Evolutionary conservation across 2,329 filamentous ascomycete species (phyloP).

Genomic region (Colletotrichum filicis): DNA sequence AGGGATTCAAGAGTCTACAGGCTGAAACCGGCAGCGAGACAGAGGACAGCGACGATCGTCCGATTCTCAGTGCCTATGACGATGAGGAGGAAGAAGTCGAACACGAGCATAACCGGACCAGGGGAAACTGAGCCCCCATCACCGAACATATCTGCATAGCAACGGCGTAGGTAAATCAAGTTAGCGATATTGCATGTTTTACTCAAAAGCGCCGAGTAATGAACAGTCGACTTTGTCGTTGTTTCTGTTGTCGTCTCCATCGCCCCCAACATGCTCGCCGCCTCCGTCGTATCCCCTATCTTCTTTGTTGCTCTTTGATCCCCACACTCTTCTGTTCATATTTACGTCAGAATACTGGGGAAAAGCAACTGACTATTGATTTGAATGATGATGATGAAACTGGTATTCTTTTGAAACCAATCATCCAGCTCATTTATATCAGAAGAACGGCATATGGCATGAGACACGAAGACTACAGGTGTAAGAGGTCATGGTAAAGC

Average conservation of each 20-base stretch:
- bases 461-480: no score
- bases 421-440: no score
- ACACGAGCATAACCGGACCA: conserved; percentile 5
- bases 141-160: conserved; percentile 37
- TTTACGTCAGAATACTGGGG: not conserved
- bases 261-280: not conserved
- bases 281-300: not conserved
- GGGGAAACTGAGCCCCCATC: not conserved
- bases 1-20: conserved; percentile 53
- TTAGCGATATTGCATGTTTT: not conserved
- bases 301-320: not conserved
- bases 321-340: not conserved
- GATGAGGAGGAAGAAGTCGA: conserved; percentile 44
- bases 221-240: not conserved
- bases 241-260: not conserved
- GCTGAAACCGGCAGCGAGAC: conserved; percentile 36
- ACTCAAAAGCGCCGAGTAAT: not conserved
- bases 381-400: no score
- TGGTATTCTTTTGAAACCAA: no score
- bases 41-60: conserved; percentile 46
- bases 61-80: conserved; percentile 49
- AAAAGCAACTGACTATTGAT: not conserved
- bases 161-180: conserved; percentile 37
- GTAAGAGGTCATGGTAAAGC: no score
- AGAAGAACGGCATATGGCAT: no score